Conservation (phyloP, 129 eudicot genomes). For the Centella asiatica region DNA sequence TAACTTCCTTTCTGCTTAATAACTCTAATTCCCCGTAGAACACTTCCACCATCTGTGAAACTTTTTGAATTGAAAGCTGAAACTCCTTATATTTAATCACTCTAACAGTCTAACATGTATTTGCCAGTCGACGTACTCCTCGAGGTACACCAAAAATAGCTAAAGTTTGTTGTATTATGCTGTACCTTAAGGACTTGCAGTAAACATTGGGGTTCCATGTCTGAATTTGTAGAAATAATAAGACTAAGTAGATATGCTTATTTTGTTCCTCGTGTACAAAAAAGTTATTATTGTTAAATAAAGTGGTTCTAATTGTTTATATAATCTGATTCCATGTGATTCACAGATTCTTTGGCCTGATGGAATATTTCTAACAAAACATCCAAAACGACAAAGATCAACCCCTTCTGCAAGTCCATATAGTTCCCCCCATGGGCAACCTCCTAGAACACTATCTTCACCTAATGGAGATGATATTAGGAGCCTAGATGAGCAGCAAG, state of each 20-base stretch:
- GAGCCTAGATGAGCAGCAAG: constrained; percentile 54
- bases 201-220: background rate
- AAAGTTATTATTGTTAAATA: background rate
- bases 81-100: background rate
- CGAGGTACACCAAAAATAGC: background rate
- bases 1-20: too few species aligned
- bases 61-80: background rate
- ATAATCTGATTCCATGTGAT: constrained; percentile 7
- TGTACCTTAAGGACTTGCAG: background rate
- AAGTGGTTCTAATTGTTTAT: background rate
- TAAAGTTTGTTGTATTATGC: background rate
- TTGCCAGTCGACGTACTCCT: background rate
- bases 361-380: constrained; percentile 89
- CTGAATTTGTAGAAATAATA: background rate
- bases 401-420: constrained; percentile 30
- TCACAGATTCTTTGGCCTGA: constrained; percentile 96
- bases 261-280: background rate
- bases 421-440: constrained; percentile 32
- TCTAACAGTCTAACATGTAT: background rate
- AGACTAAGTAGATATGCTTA: background rate
- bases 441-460: constrained; percentile 40
- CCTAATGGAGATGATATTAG: constrained; percentile 35
- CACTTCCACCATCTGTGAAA: too few species aligned
- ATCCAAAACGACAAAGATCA: constrained; percentile 60
- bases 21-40: too few species aligned